These are phyloP conservation scores for Xylaria polymorpha DNA, from an alignment of 2,329 filamentous ascomycete genomes.

Conservation along the genomic window DNA sequence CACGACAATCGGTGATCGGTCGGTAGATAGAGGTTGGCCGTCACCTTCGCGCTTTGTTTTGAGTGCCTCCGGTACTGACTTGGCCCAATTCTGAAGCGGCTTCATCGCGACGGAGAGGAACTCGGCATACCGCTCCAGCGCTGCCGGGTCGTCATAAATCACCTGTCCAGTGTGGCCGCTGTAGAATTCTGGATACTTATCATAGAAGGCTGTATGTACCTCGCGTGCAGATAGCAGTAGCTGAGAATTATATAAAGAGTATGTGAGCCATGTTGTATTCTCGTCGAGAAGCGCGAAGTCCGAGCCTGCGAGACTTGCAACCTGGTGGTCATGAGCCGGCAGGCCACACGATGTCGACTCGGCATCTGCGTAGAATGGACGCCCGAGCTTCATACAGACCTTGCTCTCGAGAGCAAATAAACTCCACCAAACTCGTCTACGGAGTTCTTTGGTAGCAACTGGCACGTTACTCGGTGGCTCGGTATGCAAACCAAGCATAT, in stretches of 20 bases:
- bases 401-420: conserved; percentile 62
- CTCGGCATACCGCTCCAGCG: conserved; percentile 45
- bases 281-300: conserved; percentile 49
- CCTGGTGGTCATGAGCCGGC: conserved; percentile 52
- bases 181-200: conserved; percentile 48
- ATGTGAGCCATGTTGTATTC: conserved; percentile 56
- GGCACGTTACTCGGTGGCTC: conserved; percentile 58
- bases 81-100: conserved; percentile 51
- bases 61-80: conserved; percentile 52
- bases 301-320: conserved; percentile 48
- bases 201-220: conserved; percentile 53
- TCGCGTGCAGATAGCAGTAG: conserved; percentile 50
- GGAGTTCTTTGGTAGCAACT: conserved; percentile 42
- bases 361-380: conserved; percentile 54
- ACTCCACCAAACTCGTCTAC: conserved; percentile 64
- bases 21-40: conserved; percentile 51
- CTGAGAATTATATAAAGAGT: conserved; percentile 50
- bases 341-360: conserved; percentile 52
- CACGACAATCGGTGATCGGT: conserved; percentile 48
- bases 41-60: conserved; percentile 49
- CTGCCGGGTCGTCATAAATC: conserved; percentile 44
- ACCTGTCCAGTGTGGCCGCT: conserved; percentile 41
- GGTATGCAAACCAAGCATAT: conserved; percentile 61
- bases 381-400: conserved; percentile 59
- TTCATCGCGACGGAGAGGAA: conserved; percentile 40